These are phyloP conservation scores for Leishmania amazonensis DNA, from an alignment of 208 protist species.

Conservation along the genomic window DNA sequence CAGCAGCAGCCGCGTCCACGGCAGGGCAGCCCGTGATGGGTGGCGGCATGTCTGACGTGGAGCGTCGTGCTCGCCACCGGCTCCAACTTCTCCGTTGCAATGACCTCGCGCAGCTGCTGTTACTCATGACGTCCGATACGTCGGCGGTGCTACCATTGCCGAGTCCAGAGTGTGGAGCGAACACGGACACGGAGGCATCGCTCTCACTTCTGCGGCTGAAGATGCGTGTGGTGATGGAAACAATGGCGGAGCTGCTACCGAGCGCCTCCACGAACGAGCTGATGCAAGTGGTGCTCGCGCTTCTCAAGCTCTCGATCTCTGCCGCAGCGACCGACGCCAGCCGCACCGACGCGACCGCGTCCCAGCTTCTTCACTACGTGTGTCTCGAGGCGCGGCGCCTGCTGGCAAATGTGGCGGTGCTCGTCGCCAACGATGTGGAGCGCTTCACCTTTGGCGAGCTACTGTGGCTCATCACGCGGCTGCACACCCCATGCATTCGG, in stretches of 20 bases:
- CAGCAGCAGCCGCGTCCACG: not conserved
- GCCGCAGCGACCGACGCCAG: not conserved
- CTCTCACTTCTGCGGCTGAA: not conserved
- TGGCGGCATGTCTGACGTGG: not conserved
- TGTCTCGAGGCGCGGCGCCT: slow-evolving; percentile 25
- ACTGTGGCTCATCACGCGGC: slow-evolving; percentile 25
- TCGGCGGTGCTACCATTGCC: not conserved
- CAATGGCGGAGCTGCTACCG: slow-evolving; percentile 35
- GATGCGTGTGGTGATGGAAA: slow-evolving; percentile 14
- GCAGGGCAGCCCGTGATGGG: not conserved
- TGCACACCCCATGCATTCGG: slow-evolving; percentile 25
- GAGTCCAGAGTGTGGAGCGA: not conserved
- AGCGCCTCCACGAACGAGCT: slow-evolving; percentile 22
- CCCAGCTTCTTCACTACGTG: slow-evolving; percentile 3
- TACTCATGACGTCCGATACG: not conserved
- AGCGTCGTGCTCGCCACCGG: slow-evolving; percentile 15
- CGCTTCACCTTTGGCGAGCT: slow-evolving; percentile 19
- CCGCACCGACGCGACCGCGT: not conserved
- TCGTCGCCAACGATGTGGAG: slow-evolving; percentile 31
- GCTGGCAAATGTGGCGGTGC: slow-evolving; percentile 24
- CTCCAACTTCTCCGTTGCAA: slow-evolving; percentile 29
- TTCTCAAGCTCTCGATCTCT: slow-evolving; percentile 26
- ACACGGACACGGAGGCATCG: not conserved
- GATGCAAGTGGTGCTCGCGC: slow-evolving; percentile 13
- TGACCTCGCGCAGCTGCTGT: slow-evolving; percentile 18